These are phyloP conservation scores for Calonectria multiphialidica DNA, from an alignment of 2,329 filamentous ascomycete species.

Conservation along the genomic window DNA sequence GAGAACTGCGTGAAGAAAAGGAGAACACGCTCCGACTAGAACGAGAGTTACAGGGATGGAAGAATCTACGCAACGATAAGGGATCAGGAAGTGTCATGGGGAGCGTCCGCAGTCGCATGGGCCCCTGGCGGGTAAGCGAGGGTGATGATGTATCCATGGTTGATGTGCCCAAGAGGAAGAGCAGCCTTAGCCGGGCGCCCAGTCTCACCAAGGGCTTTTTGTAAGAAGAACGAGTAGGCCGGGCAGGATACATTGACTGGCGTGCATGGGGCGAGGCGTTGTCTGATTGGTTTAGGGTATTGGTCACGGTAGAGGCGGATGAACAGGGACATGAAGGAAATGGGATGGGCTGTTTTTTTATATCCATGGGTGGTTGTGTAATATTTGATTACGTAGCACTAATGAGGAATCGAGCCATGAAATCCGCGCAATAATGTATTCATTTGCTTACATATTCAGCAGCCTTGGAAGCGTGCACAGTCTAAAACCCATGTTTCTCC, in stretches of 20 bases:
- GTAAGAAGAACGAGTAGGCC: slow-evolving; percentile 50
- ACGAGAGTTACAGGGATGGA: slow-evolving; percentile 87
- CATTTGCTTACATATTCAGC: neutral
- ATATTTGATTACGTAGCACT: slow-evolving; percentile 38
- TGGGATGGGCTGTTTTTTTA: slow-evolving; percentile 17
- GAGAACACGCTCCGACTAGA: slow-evolving; percentile 87
- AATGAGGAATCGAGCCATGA: slow-evolving; percentile 32
- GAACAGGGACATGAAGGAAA: slow-evolving; percentile 16
- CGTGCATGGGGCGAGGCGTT: slow-evolving; percentile 38
- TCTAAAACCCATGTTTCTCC: neutral
- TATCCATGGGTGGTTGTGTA: slow-evolving; percentile 24
- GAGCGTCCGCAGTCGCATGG: slow-evolving; percentile 52
- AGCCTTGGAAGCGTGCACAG: neutral
- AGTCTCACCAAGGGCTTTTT: slow-evolving; percentile 86
- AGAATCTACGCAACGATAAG: slow-evolving; percentile 79
- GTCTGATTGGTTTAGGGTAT: slow-evolving; percentile 37
- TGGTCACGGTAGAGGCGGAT: slow-evolving; percentile 26
- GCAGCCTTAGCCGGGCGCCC: slow-evolving; percentile 71
- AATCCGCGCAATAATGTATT: neutral
- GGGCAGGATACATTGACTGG: slow-evolving; percentile 30
- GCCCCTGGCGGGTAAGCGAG: slow-evolving; percentile 51
- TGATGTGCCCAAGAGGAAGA: slow-evolving; percentile 74
- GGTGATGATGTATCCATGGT: slow-evolving; percentile 55
- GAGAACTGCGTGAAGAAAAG: slow-evolving; percentile 88
- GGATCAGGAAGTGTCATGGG: slow-evolving; percentile 61